phyloP scores from a whole-genome alignment of 345 rosid genomes.

The Erucastrum elatum region DNA sequence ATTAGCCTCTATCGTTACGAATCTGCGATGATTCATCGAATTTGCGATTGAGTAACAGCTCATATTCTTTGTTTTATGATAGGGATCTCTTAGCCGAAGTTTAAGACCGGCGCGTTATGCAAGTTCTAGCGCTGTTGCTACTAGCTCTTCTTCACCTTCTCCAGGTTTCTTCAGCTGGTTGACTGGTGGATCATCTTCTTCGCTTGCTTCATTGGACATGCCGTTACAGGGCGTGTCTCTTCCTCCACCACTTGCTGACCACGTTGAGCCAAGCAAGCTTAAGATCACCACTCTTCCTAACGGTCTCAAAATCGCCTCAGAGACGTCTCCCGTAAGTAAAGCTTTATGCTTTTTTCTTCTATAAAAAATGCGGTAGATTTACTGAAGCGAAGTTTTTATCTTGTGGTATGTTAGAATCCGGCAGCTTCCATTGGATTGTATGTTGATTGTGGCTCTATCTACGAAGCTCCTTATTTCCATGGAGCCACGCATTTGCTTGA shows the following conservation, averaged over 20 bases:
- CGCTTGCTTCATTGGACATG: constrained; percentile 57
- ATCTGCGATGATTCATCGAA: not conserved
- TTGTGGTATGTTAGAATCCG: constrained; percentile 47
- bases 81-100: constrained; percentile 52
- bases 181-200: constrained; percentile 47
- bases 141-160: constrained; percentile 47
- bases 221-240: constrained; percentile 60
- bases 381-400: not conserved
- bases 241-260: constrained; percentile 64
- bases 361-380: too few relatives aligned
- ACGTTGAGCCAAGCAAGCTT: constrained; percentile 59
- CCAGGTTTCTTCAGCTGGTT: constrained; percentile 66
- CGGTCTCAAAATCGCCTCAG: constrained; percentile 74
- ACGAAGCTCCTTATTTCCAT: constrained; percentile 58
- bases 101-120: constrained; percentile 51
- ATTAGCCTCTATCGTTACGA: not conserved
- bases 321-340: constrained; percentile 49
- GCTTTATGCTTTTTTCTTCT: too few relatives aligned
- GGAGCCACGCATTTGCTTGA: constrained; percentile 78
- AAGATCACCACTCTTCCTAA: constrained; percentile 64
- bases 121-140: constrained; percentile 59
- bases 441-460: constrained; percentile 65
- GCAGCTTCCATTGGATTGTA: constrained; percentile 68
- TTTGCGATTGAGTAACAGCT: not conserved
- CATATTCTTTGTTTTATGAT: not conserved